Evolutionary conservation across 176 grass and related monocot species (phyloP), one percentile per base, ranked within the genome.

Genomic region (Musa beccarii): DNA sequence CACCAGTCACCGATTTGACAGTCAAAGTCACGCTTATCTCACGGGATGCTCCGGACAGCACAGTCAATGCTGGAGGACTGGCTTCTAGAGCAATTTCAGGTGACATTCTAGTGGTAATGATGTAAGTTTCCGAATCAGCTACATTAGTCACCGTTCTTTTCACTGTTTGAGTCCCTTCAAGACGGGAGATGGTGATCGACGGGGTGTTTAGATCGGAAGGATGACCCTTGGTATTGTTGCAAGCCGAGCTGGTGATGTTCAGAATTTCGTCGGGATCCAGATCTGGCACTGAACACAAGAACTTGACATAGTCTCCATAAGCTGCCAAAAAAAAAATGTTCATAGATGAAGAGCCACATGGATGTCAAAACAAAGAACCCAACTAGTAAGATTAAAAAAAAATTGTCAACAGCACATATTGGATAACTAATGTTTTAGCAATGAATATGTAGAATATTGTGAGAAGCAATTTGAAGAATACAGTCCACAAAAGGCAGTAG

Each of bases 251-350:
- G 0, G 88, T 87, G 73, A 99, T 89, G 80, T 94, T 99, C 66
- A 26, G 80, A 24, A 99, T 88, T 79, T 99, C 95, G 4, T 75
- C 77, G 1, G 80, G 84, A 67, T 87, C 81, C 0, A 91, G 61
- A 10, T 87, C 88, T 0, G 95, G 95, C 21, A 89, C 84, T 1
- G 90, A 99, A 43, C 95, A 94, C 51, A 99, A 59, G 79, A 99
- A 99, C 80, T 77, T 89, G 78, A 99, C 86, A 81, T 94, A 99
- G n/a, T 99, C 90, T 78, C 78, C 75, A 66, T 99, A 81, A 13
- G 90, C 95, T 99, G 84, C n/a, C 22, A 81, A 28, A 52, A 85
- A 2, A 34, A 61, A 79, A 51, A 34, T n/a, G 19, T 57, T 76
- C 3, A 68, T 2, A 1, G 53, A 24, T 74, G 66, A 85, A 53